Evolutionary conservation across 306 rosid genomes (phyloP).

Genomic region (Parietaria judaica): DNA sequence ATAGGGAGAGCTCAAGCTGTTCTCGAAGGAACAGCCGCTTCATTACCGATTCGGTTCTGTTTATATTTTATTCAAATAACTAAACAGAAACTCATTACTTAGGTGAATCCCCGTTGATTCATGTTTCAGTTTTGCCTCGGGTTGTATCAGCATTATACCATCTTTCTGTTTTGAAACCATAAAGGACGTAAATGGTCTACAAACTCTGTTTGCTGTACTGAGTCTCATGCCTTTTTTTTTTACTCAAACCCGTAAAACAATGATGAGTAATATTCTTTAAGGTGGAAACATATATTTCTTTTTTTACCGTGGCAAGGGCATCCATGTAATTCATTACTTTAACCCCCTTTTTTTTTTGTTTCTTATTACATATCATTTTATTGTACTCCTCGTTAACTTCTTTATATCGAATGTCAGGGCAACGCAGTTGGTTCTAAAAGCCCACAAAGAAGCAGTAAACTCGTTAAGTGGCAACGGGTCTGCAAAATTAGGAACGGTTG

Average conservation of each 20-base stretch:
- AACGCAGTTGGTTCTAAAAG: slow-evolving; percentile 90
- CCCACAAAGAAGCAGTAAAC: slow-evolving; percentile 96
- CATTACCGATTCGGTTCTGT: too few species aligned
- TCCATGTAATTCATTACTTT: neutral
- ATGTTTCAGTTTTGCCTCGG: too few species aligned
- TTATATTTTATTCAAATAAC: too few species aligned
- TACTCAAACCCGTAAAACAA: neutral
- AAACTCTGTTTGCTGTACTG: too few species aligned
- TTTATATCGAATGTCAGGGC: slow-evolving; percentile 43
- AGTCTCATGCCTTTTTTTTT: neutral
- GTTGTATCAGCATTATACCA: neutral
- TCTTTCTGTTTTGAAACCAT: neutral
- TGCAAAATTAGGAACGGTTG: slow-evolving; percentile 87
- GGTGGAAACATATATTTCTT: neutral
- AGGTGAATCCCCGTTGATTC: too few species aligned
- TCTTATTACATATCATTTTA: slow-evolving; percentile 9
- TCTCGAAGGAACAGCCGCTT: too few species aligned
- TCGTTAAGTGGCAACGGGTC: slow-evolving; percentile 93
- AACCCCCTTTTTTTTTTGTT: neutral
- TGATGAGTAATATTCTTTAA: neutral
- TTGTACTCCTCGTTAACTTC: slow-evolving; percentile 9
- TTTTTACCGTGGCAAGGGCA: neutral
- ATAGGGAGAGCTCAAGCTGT: too few species aligned
- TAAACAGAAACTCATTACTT: too few species aligned
- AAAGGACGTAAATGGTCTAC: neutral